Evolutionary conservation across 2,329 filamentous ascomycete species (phyloP).

Genomic region (Pyrenophora tritici-repentis): DNA sequence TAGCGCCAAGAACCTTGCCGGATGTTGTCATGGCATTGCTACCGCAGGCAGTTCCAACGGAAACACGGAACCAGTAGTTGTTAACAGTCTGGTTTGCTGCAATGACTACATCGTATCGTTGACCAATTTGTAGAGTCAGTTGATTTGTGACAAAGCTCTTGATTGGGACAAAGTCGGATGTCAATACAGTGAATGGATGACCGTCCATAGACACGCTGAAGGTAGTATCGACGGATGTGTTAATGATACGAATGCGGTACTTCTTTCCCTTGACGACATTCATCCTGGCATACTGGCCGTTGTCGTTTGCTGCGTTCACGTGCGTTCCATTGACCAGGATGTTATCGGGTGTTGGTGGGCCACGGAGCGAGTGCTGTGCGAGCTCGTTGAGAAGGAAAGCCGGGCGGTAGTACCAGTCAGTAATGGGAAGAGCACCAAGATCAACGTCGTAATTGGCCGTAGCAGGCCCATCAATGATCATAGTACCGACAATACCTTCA

Average conservation of each 20-base stretch:
- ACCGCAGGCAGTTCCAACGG: constrained; percentile 40
- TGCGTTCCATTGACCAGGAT: constrained; percentile 62
- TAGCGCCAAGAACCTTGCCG: constrained; percentile 43
- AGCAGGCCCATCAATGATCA: constrained; percentile 51
- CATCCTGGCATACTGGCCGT: constrained; percentile 42
- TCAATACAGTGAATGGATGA: constrained; percentile 51
- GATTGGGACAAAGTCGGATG: constrained; percentile 52
- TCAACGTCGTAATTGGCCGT: constrained; percentile 61
- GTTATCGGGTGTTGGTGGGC: constrained; percentile 52
- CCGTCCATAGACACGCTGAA: constrained; percentile 46
- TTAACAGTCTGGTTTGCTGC: constrained; percentile 51
- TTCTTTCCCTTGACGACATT: constrained; percentile 54
- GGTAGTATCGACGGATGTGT: constrained; percentile 49
- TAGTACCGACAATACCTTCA: constrained; percentile 49
- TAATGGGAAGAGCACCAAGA: constrained; percentile 62
- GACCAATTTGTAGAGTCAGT: constrained; percentile 41
- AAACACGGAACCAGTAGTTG: constrained; percentile 55
- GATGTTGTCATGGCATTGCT: constrained; percentile 36
- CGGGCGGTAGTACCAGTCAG: constrained; percentile 64
- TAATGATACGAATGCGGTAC: constrained; percentile 65
- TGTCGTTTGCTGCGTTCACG: constrained; percentile 48
- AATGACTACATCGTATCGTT: constrained; percentile 56
- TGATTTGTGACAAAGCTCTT: constrained; percentile 45
- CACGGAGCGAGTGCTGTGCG: constrained; percentile 37
- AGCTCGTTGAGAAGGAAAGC: constrained; percentile 39